A percentile compares a stretch with the other conserved stretches of the same genome.
These are phyloP conservation scores for Pezicula carpinea DNA, from an alignment of 2,329 filamentous ascomycete genomes.

Conservation along the genomic window DNA sequence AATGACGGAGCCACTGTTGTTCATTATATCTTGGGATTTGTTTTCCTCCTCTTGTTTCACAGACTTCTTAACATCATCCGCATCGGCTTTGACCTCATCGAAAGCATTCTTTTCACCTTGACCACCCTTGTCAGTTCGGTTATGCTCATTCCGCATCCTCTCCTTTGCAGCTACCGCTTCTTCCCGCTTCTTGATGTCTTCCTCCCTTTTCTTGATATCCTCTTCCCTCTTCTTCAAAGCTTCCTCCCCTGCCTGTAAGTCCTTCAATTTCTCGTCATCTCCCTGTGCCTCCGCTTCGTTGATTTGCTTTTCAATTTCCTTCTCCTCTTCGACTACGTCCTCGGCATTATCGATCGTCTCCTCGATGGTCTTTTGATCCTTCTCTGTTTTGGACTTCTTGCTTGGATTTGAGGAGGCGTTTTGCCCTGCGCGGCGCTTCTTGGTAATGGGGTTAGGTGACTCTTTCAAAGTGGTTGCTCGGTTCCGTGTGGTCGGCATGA, in stretches of 20 bases:
- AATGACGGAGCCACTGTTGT: slow-evolving; percentile 20
- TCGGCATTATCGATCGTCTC: slow-evolving; percentile 11
- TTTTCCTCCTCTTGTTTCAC: slow-evolving; percentile 17
- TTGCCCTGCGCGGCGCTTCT: background rate
- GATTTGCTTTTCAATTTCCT: slow-evolving; percentile 2
- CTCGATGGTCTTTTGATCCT: slow-evolving; percentile 26
- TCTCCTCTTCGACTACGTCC: slow-evolving; percentile 20
- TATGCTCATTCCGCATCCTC: slow-evolving; percentile 7
- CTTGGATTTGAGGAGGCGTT: slow-evolving; percentile 26
- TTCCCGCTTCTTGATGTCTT: slow-evolving; percentile 18
- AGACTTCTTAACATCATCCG: slow-evolving; percentile 18
- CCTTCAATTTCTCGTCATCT: slow-evolving; percentile 6
- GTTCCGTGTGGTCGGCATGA: no score
- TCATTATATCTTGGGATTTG: slow-evolving; percentile 24
- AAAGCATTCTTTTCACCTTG: slow-evolving; percentile 21
- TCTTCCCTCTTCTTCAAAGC: slow-evolving; percentile 8
- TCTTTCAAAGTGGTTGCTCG: background rate
- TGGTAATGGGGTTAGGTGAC: background rate
- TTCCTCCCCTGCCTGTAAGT: slow-evolving; percentile 4
- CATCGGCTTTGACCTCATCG: slow-evolving; percentile 28
- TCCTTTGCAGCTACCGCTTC: slow-evolving; percentile 4
- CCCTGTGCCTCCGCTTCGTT: slow-evolving; percentile 6
- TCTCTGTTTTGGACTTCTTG: slow-evolving; percentile 15
- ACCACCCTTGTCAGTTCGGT: slow-evolving; percentile 14
- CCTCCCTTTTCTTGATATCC: slow-evolving; percentile 12